phyloP scores from a whole-genome alignment of 2,329 filamentous ascomycete species.

The Aspergillus cejpii region DNA sequence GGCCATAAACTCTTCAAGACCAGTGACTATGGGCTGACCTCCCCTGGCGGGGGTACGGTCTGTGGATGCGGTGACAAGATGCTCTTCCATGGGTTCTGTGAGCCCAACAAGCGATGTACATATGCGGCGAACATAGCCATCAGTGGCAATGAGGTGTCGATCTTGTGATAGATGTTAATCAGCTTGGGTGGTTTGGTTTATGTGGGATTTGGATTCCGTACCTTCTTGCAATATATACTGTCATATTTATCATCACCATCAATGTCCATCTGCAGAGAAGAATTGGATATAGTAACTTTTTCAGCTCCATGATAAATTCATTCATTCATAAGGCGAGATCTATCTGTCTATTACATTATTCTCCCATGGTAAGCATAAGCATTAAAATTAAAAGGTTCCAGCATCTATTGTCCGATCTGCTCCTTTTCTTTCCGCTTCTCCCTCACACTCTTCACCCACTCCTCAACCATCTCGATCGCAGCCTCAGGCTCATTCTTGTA shows the following conservation, averaged over 20 bases:
- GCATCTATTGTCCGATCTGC: not conserved
- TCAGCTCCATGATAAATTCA: no score
- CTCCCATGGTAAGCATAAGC: no score
- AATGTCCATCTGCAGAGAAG: no score
- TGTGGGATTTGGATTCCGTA: not conserved
- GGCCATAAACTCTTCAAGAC: slow-evolving; percentile 31
- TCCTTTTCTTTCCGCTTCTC: slow-evolving; percentile 23
- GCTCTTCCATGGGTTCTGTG: slow-evolving; percentile 31
- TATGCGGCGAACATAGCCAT: slow-evolving; percentile 27
- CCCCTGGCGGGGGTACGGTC: slow-evolving; percentile 31
- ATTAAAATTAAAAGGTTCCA: no score
- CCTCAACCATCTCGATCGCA: slow-evolving; percentile 27
- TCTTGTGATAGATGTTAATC: slow-evolving; percentile 9
- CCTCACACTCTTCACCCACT: slow-evolving; percentile 25
- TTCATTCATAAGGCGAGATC: no score
- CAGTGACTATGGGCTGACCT: slow-evolving; percentile 25
- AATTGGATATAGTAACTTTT: no score
- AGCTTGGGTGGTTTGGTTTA: not conserved
- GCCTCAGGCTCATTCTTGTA: slow-evolving; percentile 29
- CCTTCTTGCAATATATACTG: not conserved
- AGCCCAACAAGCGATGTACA: slow-evolving; percentile 22
- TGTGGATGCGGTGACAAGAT: slow-evolving; percentile 28
- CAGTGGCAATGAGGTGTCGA: slow-evolving; percentile 10
- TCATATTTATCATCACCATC: not conserved
- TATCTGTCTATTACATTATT: not conserved